Conservation (phyloP, 225 moss, liverwort and hornwort species). For the Takakia lepidozioides region DNA sequence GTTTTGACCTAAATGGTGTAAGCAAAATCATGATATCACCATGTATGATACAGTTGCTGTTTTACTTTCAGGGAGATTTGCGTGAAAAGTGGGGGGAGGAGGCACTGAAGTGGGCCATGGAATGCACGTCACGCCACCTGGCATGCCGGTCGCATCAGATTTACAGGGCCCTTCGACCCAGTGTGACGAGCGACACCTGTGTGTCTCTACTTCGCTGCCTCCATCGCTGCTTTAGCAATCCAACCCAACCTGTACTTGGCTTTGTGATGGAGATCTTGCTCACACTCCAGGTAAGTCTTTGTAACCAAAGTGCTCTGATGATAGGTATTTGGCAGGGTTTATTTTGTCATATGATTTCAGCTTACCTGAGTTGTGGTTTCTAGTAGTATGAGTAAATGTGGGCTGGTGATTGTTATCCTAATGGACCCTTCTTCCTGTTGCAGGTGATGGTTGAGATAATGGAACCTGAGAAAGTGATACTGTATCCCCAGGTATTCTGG, state of each 20-base stretch:
- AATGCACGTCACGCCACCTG: constrained; percentile 91
- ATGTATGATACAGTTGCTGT: no score
- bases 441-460: constrained; percentile 99
- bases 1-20: no score
- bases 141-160: constrained; percentile 98
- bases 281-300: constrained; percentile 67
- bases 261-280: constrained; percentile 99
- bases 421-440: no score
- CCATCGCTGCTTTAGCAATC: constrained; percentile 95
- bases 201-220: constrained; percentile 91
- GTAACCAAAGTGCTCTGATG: no score
- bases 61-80: constrained; percentile 60
- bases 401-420: no score
- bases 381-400: no score
- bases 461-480: constrained; percentile 99
- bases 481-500: constrained; percentile 98
- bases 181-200: constrained; percentile 99
- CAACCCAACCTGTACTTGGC: constrained; percentile 84
- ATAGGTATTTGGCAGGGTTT: no score
- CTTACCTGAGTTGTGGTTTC: no score
- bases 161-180: constrained; percentile 93
- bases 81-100: constrained; percentile 98
- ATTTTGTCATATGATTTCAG: no score
- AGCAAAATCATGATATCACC: no score
- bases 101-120: constrained; percentile 99